A percentile compares a stretch with the other conserved stretches of the same genome.
Conservation (phyloP, 78 protist species). For the Salpingoeca rosetta region DNA sequence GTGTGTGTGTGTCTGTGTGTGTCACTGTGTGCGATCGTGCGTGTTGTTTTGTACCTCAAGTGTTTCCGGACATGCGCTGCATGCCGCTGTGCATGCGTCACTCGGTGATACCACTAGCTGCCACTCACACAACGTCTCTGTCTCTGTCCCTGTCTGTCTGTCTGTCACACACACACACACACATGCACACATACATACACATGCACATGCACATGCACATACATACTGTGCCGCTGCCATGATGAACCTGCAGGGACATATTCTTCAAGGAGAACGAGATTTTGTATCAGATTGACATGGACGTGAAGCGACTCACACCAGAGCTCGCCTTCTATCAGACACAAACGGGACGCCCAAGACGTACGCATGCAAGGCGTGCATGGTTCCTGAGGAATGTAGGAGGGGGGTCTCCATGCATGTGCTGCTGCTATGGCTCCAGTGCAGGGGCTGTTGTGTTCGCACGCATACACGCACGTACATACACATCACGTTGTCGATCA, state of each 20-base stretch:
- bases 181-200: slow-evolving; percentile 7
- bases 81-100: too few species aligned
- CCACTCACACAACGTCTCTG: too few species aligned
- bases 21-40: background rate
- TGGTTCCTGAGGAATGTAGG: background rate
- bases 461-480: background rate
- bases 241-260: background rate
- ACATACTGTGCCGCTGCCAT: background rate
- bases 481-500: too few species aligned
- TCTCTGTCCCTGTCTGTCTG: background rate
- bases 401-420: background rate
- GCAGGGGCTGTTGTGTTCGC: background rate
- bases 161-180: slow-evolving; percentile 3
- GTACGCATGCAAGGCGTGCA: background rate
- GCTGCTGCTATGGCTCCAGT: background rate
- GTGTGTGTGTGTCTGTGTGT: background rate
- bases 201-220: background rate
- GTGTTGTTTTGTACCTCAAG: background rate
- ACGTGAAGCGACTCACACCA: background rate
- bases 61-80: too few species aligned
- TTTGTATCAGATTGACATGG: background rate
- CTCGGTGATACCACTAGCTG: too few species aligned
- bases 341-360: background rate
- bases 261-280: background rate
- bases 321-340: background rate